These are phyloP conservation scores for Plasmodium sp. DNA, from an alignment of 169 alveolate genomes.

Conservation along the genomic window DNA sequence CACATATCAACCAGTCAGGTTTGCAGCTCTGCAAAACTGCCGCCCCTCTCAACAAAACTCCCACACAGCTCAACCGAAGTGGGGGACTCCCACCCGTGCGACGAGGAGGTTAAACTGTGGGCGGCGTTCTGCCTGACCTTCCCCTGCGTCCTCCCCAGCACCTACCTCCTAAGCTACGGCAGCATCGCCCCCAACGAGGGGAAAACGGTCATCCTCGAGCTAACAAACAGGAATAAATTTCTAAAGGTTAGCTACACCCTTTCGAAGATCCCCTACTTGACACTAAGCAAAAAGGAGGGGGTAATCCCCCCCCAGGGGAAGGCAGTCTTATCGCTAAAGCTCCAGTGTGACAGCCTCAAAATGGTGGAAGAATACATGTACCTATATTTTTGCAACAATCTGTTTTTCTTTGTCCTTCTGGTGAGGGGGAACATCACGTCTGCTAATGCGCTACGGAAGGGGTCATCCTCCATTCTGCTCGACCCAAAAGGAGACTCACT, in stretches of 20 bases:
- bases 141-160: conserved; percentile 24
- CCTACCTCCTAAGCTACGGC: conserved; percentile 22
- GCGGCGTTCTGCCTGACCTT: conserved; percentile 21
- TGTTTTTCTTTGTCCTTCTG: conserved; percentile 39
- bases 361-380: conserved; percentile 35
- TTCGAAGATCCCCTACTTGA: conserved; percentile 42
- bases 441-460: background rate
- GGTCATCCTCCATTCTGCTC: background rate
- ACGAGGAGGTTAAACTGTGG: conserved; percentile 33
- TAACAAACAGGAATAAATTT: conserved; percentile 33
- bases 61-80: too few relatives aligned
- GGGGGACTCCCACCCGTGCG: background rate
- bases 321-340: conserved; percentile 10
- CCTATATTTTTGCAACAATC: conserved; percentile 41
- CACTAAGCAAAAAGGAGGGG: conserved; percentile 39
- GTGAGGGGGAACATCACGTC: conserved; percentile 4
- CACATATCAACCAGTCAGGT: background rate
- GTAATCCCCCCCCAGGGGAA: background rate
- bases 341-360: conserved; percentile 31
- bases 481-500: background rate
- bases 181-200: conserved; percentile 24
- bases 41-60: background rate
- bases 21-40: too few relatives aligned
- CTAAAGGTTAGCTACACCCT: conserved; percentile 18
- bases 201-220: conserved; percentile 39